These are phyloP conservation scores for Phialophora tarda DNA, from an alignment of 2,329 filamentous ascomycete species.

Conservation along the genomic window DNA sequence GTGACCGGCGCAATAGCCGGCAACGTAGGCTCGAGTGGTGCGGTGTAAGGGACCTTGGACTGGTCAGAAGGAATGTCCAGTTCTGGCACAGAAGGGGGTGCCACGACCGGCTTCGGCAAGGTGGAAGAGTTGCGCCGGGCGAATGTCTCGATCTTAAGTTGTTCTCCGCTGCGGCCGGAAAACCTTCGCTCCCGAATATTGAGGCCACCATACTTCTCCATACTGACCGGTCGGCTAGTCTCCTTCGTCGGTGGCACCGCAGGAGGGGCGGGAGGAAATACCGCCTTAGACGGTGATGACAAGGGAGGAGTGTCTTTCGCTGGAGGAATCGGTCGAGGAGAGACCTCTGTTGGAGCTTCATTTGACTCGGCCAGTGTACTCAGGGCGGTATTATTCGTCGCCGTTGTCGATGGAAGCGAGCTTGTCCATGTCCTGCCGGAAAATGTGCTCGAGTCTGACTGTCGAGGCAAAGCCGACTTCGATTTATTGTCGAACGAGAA, in stretches of 20 bases:
- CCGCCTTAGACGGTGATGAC: slow-evolving; percentile 23
- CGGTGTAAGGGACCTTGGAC: slow-evolving; percentile 15
- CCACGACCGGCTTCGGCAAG: slow-evolving; percentile 40
- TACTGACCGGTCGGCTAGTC: slow-evolving; percentile 29
- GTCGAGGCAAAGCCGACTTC: slow-evolving; percentile 72
- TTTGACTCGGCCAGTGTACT: slow-evolving; percentile 73
- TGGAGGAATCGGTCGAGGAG: slow-evolving; percentile 30
- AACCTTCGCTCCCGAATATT: slow-evolving; percentile 72
- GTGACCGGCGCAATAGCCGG: slow-evolving; percentile 33
- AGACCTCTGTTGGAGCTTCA: slow-evolving; percentile 28
- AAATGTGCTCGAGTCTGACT: slow-evolving; percentile 72
- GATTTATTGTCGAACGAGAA: slow-evolving; percentile 75
- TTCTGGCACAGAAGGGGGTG: slow-evolving; percentile 42
- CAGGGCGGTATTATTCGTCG: slow-evolving; percentile 69
- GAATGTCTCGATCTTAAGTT: slow-evolving; percentile 84
- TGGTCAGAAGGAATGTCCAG: slow-evolving; percentile 38
- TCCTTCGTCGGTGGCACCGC: slow-evolving; percentile 35
- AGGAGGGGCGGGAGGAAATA: slow-evolving; percentile 37
- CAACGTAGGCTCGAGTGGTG: slow-evolving; percentile 14
- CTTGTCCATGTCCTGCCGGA: slow-evolving; percentile 83
- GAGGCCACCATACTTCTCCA: slow-evolving; percentile 29
- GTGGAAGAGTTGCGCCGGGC: slow-evolving; percentile 30
- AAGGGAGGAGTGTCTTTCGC: slow-evolving; percentile 29
- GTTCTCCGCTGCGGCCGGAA: slow-evolving; percentile 78
- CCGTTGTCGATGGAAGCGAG: slow-evolving; percentile 74